These are phyloP conservation scores for Fallopia convolvulus DNA, from an alignment of 148 eudicot genomes.

Conservation along the genomic window DNA sequence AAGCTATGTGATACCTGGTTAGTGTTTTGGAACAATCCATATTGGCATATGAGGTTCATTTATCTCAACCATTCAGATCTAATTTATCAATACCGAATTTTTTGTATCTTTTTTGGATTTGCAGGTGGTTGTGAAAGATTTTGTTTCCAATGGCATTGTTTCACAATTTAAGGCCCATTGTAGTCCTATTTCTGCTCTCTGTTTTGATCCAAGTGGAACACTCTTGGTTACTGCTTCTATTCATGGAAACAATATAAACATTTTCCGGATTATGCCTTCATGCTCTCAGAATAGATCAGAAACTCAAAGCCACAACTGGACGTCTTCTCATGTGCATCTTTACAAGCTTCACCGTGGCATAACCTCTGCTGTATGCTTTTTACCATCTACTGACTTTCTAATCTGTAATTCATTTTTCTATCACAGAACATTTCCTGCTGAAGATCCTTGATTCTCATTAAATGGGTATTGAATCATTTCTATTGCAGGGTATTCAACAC, in stretches of 20 bases:
- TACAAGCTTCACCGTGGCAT: constrained; percentile 43
- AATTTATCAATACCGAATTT: not conserved
- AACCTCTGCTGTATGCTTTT: constrained; percentile 29
- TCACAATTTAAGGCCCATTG: constrained; percentile 39
- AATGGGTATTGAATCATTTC: not conserved
- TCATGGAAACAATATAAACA: constrained; percentile 33
- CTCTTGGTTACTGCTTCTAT: constrained; percentile 41
- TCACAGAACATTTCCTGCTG: not conserved
- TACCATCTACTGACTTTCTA: too few species aligned
- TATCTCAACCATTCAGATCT: not conserved
- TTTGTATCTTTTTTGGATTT: not conserved
- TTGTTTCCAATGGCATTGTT: constrained; percentile 24
- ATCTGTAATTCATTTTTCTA: not conserved
- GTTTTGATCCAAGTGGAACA: constrained; percentile 45
- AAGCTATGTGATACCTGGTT: too few species aligned
- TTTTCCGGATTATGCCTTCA: constrained; percentile 38
- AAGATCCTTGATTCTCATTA: not conserved
- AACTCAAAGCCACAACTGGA: constrained; percentile 24
- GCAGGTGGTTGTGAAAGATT: constrained; percentile 36
- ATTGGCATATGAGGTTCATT: constrained; percentile 23
- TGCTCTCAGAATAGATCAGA: constrained; percentile 17
- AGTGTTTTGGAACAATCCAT: constrained; percentile 23
- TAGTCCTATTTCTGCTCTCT: constrained; percentile 38
- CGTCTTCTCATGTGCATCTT: constrained; percentile 35
- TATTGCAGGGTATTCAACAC: constrained; percentile 34